Evolutionary conservation across 176 grass and related monocot genomes (phyloP), one percentile per base, ranked within the genome.

Genomic region (Neostapfia colusana): DNA sequence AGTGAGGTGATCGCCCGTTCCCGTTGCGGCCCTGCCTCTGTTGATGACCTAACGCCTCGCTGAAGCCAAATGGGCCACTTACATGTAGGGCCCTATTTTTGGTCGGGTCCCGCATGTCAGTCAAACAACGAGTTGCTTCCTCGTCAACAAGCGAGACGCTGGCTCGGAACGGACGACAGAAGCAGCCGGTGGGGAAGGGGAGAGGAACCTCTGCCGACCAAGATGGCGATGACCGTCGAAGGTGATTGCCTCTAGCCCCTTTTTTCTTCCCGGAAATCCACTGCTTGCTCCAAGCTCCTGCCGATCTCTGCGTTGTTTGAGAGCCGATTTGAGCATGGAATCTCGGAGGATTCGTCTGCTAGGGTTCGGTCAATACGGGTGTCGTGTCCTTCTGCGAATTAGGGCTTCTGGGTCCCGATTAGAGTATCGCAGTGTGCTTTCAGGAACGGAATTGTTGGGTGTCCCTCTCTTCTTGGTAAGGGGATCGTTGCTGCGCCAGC

Each of bases 171-270:
- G n/a, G n/a, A n/a, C n/a, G n/a, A n/a, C n/a, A n/a, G n/a, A n/a
- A n/a, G n/a, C n/a, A n/a, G 10, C 53, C 11, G 59, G 50, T 18
- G 63, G 25, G 24, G 57, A 43, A 57, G 57, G 6, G 16, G 18
- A 8, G 34, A 37, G 16, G 27, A 36, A 18, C 4, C 0, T 15
- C 58, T 61, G 70, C 50, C 74, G 7, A 23, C 43, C 4, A 36
- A 69, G 58, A 93, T 90, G 91, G 91, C 91, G 82, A 93, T 93
- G 91, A 90, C 85, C 70, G 82, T 93, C 20, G 79, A 88, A 88
- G 88, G 91, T 93, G 69, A 72, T n/a, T n/a, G n/a, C n/a, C n/a
- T 53, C 6, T 11, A 1, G 6, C 4, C 4, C 10, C n/a, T n/a
- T 6, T 36, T 16, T 12, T 56, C 15, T 26, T 2, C 53, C 26